Evolutionary conservation across 495 filamentous ascomycete genomes (phyloP), one percentile per base, ranked within the genome.

Genomic region (Hypoxylon cercidicola): DNA sequence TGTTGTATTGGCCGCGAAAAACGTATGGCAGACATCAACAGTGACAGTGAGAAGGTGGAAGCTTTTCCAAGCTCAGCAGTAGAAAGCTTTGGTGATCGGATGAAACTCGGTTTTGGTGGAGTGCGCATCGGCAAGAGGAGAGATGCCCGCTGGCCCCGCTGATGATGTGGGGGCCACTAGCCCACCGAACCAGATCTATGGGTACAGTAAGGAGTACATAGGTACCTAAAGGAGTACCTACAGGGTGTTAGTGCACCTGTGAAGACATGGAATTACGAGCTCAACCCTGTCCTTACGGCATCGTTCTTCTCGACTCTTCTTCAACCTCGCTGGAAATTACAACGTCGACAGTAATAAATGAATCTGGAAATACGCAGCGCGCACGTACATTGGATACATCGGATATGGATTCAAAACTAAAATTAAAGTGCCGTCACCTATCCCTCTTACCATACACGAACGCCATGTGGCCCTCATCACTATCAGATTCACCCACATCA

Each of bases 401-500:
- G n/a, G n/a, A n/a, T n/a, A n/a, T 59, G 1, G 41, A 48, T 20
- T 46, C n/a, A 16, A 49, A 39, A 5, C 39, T 15, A 25, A 65
- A 65, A 55, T 54, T 35, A 65, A 60, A 41, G 49, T 35, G 52
- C 43, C 16, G 28, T 32, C 9, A 44, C 13, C 23, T 54, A 13
- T 9, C 40, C 39, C 40, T 58, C 61, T 44, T 65, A 65, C 49
- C 55, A 35, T 48, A 49, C 55, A 25, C 35, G 23, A 1, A 25
- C 30, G 56, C 46, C 64, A 61, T 62, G 58, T 66, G 64, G 64
- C 58, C 57, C 35, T 18, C 39, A 55, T 67, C 58, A 62, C 58
- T 50, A 55, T 46, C 48, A 62, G 35, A 55, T 49, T 64, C 35
- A 15, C 45, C 55, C 62, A 37, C 43, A 52, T 60, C 54, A 58